Evolutionary conservation across 2,329 filamentous ascomycete genomes (phyloP), one percentile per base, ranked within the genome.

Genomic region (Colletotrichum sp.): DNA sequence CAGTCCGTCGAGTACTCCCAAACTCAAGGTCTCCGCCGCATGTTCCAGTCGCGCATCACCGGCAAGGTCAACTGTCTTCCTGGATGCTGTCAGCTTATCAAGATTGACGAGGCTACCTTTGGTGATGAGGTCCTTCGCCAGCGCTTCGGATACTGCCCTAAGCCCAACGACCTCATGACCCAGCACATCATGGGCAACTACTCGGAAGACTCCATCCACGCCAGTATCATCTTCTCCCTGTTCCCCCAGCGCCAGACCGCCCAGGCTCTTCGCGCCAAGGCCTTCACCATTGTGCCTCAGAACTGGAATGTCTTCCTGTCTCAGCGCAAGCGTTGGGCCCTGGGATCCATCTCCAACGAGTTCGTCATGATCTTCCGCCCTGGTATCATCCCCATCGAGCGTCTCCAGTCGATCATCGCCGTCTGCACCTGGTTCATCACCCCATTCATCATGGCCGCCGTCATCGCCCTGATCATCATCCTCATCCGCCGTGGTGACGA

Each of bases 201-300:
- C 52, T 88, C 86, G 4, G 88, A 89, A 73, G 87, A 89, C 67
- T 85, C 86, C 61, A 89, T 89, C 75, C 87, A 89, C 69, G 87
- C 87, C 3, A 87, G 85, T 75, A 85, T 88, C 76, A 87, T 89
- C 77, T 86, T 89, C 69, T 87, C 86, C 73, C 81, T 85, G 13
- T 86, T 84, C 74, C 86, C 87, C 0, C 78, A 84, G 26, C 85
- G 84, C 34, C 83, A 84, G 63, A 89, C 87, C 0, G 84, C 86
- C 0, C 87, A 89, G 78, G 87, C 87, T 0, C 82, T 89, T 3
- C 82, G 83, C 0, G 87, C 88, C 34, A 85, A 86, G 68, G 87
- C 87, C 13, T 88, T 83, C 76, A 89, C 87, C 2, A 85, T 87
- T 30, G 86, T 87, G 1, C 87, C 87, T 0, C 85, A 86, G 69